Evolutionary conservation across 1,284 basidiomycete species (phyloP).

Genomic region (Malassezia nana): DNA sequence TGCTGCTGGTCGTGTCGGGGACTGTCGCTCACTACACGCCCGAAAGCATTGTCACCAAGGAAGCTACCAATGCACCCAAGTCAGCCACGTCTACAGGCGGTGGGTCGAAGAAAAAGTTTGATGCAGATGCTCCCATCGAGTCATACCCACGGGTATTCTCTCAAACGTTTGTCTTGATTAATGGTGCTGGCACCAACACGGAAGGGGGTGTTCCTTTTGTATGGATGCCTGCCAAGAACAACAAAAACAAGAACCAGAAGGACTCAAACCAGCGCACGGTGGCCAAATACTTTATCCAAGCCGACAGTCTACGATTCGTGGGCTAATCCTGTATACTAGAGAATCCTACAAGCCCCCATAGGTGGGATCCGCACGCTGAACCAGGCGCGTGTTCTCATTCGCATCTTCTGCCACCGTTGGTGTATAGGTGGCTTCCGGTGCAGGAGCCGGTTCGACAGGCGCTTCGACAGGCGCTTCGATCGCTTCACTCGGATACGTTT

Average conservation of each 20-base stretch:
- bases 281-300: conserved; percentile 36
- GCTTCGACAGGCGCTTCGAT: not conserved
- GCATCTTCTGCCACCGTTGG: not conserved
- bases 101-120: conserved; percentile 28
- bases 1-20: conserved; percentile 34
- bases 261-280: conserved; percentile 12
- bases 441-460: not conserved
- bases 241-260: conserved; percentile 10
- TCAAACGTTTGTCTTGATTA: conserved; percentile 39
- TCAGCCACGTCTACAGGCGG: conserved; percentile 25
- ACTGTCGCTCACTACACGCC: conserved; percentile 44
- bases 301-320: conserved; percentile 38
- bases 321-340: conserved; percentile 18
- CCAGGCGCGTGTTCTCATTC: conserved; percentile 1
- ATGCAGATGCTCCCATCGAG: conserved; percentile 32
- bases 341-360: conserved; percentile 3
- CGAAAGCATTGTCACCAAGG: conserved; percentile 25
- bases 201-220: conserved; percentile 20
- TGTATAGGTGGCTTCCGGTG: not conserved
- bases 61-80: conserved; percentile 30
- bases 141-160: conserved; percentile 32
- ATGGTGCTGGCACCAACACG: conserved; percentile 13
- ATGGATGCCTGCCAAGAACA: conserved; percentile 6
- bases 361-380: not conserved
- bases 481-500: not conserved